Percentiles rank a stretch among this genome's conserved stretches.
These are phyloP conservation scores for Spathaspora jeffriesii DNA, from an alignment of 1,139 yeast species.

Conservation along the genomic window DNA sequence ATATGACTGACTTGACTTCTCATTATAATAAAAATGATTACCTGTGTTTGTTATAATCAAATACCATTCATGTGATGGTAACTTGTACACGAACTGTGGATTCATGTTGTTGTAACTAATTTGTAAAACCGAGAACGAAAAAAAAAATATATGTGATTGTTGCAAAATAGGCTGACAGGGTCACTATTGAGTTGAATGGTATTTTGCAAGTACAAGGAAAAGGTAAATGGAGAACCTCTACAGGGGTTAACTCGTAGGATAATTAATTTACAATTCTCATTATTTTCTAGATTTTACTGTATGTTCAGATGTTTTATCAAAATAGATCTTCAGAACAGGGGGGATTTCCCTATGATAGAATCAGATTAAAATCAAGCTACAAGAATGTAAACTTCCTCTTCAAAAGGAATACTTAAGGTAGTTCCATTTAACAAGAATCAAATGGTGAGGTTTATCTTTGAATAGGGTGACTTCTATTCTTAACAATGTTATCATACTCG, in stretches of 20 bases:
- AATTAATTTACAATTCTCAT: no score
- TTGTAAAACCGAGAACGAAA: not conserved
- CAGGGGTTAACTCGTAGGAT: not conserved
- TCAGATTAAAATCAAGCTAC: not conserved
- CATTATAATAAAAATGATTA: constrained; percentile 34
- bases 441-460: no score
- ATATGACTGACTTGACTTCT: constrained; percentile 18
- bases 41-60: constrained; percentile 28
- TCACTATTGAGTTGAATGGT: no score
- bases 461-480: not conserved
- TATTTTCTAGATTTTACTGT: no score
- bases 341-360: not conserved
- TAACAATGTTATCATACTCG: not conserved
- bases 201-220: no score
- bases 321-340: not conserved
- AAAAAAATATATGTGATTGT: not conserved
- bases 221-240: not conserved
- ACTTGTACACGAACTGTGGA: constrained; percentile 19
- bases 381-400: no score
- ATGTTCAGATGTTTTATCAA: no score
- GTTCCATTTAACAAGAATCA: no score
- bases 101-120: not conserved
- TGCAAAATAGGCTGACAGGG: no score
- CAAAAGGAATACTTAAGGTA: no score
- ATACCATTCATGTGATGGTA: constrained; percentile 21